Conservation (phyloP, 2,329 filamentous ascomycete genomes). For the Chaetomiaceae sp. region DNA sequence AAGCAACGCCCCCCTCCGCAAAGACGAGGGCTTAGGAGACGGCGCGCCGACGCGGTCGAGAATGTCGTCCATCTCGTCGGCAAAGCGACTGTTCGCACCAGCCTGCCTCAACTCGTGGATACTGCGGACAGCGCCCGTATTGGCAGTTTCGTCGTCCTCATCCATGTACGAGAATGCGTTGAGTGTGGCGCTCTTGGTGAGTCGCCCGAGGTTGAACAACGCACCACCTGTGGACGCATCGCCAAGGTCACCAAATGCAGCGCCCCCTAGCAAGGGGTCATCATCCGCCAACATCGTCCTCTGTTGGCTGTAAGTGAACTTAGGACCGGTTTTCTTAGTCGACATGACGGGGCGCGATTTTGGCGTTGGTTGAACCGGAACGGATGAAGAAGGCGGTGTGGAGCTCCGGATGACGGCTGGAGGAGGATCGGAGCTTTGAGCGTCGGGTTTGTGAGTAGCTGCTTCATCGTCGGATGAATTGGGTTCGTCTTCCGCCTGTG, state of each 20-base stretch:
- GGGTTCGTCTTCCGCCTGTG: conserved; percentile 33
- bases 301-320: conserved; percentile 35
- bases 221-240: conserved; percentile 17
- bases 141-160: conserved; percentile 37
- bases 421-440: not conserved
- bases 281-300: conserved; percentile 33
- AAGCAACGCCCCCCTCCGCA: conserved; percentile 52
- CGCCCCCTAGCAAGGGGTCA: conserved; percentile 16
- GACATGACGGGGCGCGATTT: conserved; percentile 22
- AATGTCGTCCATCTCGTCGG: conserved; percentile 60
- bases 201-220: conserved; percentile 22
- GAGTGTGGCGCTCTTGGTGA: conserved; percentile 20
- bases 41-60: conserved; percentile 54
- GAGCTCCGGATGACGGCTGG: conserved; percentile 15
- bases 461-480: conserved; percentile 27
- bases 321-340: conserved; percentile 30
- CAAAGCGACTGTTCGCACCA: conserved; percentile 59
- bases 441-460: conserved; percentile 14
- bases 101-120: conserved; percentile 61
- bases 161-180: conserved; percentile 35
- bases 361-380: conserved; percentile 16
- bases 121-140: conserved; percentile 50
- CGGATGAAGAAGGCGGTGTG: conserved; percentile 21
- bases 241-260: conserved; percentile 19
- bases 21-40: conserved; percentile 39